phyloP scores from a whole-genome alignment of 2,329 filamentous ascomycete genomes.

The Fusarium sororula region DNA sequence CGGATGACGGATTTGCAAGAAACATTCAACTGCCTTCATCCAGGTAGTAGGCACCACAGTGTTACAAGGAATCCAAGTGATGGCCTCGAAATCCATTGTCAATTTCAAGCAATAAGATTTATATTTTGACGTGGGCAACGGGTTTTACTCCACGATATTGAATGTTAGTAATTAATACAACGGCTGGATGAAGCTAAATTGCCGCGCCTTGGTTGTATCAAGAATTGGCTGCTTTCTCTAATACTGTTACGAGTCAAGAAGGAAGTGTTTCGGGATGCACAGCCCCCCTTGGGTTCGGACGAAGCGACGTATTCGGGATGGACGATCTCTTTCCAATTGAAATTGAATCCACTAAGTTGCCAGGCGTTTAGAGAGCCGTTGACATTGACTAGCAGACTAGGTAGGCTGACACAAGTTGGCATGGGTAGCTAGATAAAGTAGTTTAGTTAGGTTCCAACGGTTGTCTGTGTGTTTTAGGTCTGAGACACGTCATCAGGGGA shows the following conservation, averaged over 20 bases:
- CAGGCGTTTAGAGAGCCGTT: conserved; percentile 7
- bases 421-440: background rate
- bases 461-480: conserved; percentile 22
- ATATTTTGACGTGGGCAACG: background rate
- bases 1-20: background rate
- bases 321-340: background rate
- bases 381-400: background rate
- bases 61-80: background rate
- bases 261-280: conserved; percentile 20
- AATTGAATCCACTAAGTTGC: background rate
- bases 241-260: background rate
- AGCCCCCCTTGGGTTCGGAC: conserved; percentile 23
- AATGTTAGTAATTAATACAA: background rate
- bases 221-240: background rate
- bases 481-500: conserved; percentile 29
- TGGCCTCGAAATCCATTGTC: background rate
- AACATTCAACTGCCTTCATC: conserved; percentile 2
- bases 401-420: background rate
- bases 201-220: background rate
- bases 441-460: conserved; percentile 21
- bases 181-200: background rate
- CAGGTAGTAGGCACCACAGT: background rate
- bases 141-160: background rate
- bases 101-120: background rate
- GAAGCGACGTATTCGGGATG: conserved; percentile 25